Percentiles rank a stretch among this genome's conserved stretches.
These are phyloP conservation scores for Calocera viscosa DNA, from an alignment of 768 basidiomycete species.

Conservation along the genomic window DNA sequence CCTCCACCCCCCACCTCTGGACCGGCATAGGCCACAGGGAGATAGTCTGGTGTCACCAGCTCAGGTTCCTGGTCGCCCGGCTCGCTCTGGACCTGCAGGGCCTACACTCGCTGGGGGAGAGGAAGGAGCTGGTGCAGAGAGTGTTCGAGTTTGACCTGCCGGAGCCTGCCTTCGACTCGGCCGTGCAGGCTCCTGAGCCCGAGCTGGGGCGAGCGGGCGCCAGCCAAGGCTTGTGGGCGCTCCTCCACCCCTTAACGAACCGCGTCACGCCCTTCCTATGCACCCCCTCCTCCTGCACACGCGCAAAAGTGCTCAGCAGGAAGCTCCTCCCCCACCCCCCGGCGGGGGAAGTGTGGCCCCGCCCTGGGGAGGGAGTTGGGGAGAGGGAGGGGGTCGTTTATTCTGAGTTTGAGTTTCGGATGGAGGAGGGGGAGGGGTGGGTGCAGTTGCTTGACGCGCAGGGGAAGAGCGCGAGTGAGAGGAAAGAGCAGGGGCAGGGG, in stretches of 20 bases:
- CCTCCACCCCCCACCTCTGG: slow-evolving; percentile 25
- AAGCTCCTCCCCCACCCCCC: neutral
- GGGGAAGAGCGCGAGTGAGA: neutral
- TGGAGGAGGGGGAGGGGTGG: neutral
- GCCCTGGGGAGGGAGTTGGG: neutral
- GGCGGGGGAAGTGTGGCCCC: neutral
- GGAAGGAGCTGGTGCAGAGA: neutral
- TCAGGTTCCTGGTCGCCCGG: slow-evolving; percentile 25
- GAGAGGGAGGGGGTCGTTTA: neutral
- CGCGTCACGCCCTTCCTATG: neutral
- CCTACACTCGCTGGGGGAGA: neutral
- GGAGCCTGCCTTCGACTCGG: neutral
- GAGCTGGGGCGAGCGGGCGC: neutral
- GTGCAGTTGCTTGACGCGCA: neutral
- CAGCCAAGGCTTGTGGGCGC: neutral
- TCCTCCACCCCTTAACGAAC: neutral
- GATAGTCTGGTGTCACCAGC: slow-evolving; percentile 31
- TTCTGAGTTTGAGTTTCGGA: neutral
- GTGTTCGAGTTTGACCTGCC: neutral
- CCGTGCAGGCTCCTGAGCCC: neutral
- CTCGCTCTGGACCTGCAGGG: slow-evolving; percentile 19
- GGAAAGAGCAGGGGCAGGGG: no score
- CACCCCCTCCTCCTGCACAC: neutral
- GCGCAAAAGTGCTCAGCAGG: neutral
- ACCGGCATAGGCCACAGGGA: slow-evolving; percentile 30